Base-by-base conservation (phyloP, 1,139 yeast species). In the Saccharomycopsis hybrid region DNA sequence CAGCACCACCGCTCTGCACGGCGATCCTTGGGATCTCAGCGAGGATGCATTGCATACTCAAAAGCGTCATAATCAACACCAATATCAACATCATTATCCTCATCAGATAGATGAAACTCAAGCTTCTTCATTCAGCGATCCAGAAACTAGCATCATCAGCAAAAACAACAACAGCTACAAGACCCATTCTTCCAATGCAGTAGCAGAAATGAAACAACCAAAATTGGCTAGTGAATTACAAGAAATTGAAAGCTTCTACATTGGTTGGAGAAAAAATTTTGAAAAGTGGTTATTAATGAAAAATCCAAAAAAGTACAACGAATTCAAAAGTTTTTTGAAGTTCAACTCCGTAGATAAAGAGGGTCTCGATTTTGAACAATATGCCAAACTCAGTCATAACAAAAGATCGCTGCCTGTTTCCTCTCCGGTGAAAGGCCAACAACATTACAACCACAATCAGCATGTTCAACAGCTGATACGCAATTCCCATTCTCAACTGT, bases 231-330 rank as follows among this genome's bases (percentile, higher is more conserved):
- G 38, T 5, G 48, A 47, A 18, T n/a, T 38, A 9, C 43, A 43
- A 25, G 47, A 50, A 29, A 35, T 50, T 11, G 51, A 44, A 40
- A 44, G 39, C 30, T 43, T 47, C 18, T 52, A 52, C 42, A 41
- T 45, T 24, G 61, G 59, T 44, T 62, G 65, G 65, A 57, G 65
- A 48, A 46, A 57, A 41, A 60, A 61, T 50, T 49, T 62, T 44
- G 65, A 62, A 38, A 41, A 55, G n/a, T 62, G 65, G 65, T 56
- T 62, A 38, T 59, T 62, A 41, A 56, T 54, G 48, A 61, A 62
- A 49, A 62, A 61, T 48, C 65, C 65, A 8, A 62, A 60, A 52
- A 62, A 60, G 39, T 61, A 60, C 51, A 54, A 51, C 46, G 60
- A 60, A 43, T 55, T 62, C 58, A 61, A 62, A 54, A 59, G 56